Conservation (phyloP, 371 early-diverging fungal genomes). For the Thermomucor indicae-seudaticae region DNA sequence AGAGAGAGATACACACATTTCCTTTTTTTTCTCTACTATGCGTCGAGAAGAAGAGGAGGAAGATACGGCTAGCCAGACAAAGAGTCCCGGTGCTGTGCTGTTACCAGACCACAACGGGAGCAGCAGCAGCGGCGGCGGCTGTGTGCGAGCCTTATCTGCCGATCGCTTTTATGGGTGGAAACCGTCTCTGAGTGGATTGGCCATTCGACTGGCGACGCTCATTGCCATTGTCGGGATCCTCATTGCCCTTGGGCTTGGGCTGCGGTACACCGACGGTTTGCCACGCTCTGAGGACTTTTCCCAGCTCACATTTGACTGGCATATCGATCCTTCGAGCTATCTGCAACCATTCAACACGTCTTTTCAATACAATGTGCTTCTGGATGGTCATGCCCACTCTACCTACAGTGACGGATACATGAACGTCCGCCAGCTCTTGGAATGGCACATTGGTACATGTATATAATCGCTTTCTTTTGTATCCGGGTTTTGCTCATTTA, state of each 20-base stretch:
- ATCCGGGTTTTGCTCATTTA: background rate
- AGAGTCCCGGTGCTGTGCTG: too few species aligned
- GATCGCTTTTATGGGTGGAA: too few species aligned
- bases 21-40: too few species aligned
- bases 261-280: slow-evolving; percentile 33
- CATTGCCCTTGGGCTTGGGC: slow-evolving; percentile 36
- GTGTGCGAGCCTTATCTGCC: too few species aligned
- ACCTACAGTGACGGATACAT: slow-evolving; percentile 66
- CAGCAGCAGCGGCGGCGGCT: too few species aligned
- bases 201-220: slow-evolving; percentile 15
- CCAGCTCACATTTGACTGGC: slow-evolving; percentile 53
- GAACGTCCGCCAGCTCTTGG: slow-evolving; percentile 56
- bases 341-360: slow-evolving; percentile 53
- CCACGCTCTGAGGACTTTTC: slow-evolving; percentile 31
- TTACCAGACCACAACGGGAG: too few species aligned
- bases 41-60: too few species aligned
- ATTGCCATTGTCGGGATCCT: slow-evolving; percentile 28
- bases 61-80: too few species aligned
- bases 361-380: slow-evolving; percentile 58
- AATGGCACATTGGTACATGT: slow-evolving; percentile 59
- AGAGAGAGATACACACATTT: too few species aligned
- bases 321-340: slow-evolving; percentile 50
- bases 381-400: slow-evolving; percentile 74
- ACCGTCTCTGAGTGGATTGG: slow-evolving; percentile 21
- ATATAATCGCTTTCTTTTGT: background rate